These are phyloP conservation scores for Suillus clintonianus DNA, from an alignment of 768 basidiomycete genomes.

Conservation along the genomic window DNA sequence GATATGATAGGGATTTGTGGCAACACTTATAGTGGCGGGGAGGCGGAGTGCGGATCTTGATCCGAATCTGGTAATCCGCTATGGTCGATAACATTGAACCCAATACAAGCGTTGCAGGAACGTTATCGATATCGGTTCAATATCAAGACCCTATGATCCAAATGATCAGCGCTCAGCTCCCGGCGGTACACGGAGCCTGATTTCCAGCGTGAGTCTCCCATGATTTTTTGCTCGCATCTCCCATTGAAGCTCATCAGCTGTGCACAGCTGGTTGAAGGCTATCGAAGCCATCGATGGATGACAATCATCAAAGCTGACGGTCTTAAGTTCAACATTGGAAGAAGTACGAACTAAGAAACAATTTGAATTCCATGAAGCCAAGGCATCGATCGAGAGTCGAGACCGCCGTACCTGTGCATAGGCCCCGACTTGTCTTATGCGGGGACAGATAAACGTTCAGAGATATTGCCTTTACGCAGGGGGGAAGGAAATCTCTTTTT, in stretches of 20 bases:
- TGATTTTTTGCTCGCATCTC: not conserved
- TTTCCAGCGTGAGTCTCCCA: not conserved
- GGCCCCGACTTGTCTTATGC: conserved; percentile 9
- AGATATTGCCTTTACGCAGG: conserved; percentile 6
- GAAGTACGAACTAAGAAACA: conserved; percentile 1
- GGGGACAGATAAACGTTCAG: conserved; percentile 10
- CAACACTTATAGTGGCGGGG: conserved; percentile 44
- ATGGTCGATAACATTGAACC: conserved; percentile 10
- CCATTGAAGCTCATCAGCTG: not conserved
- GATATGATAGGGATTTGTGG: conserved; percentile 22
- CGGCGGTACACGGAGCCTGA: not conserved
- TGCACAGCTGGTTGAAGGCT: not conserved
- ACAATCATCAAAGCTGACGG: not conserved
- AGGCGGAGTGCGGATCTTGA: conserved; percentile 77
- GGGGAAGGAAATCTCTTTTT: conserved; percentile 17
- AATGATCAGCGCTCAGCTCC: not conserved
- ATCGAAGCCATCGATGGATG: conserved; percentile 1
- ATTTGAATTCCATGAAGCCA: conserved; percentile 1
- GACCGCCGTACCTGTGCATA: conserved; percentile 25
- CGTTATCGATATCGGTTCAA: conserved; percentile 8
- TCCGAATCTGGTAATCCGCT: conserved; percentile 48
- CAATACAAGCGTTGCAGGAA: conserved; percentile 9
- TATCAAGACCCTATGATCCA: conserved; percentile 2
- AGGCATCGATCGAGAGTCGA: conserved; percentile 23
- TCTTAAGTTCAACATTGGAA: not conserved